phyloP scores from a whole-genome alignment of 1,284 basidiomycete species.

The Rhizopogon parksii region DNA sequence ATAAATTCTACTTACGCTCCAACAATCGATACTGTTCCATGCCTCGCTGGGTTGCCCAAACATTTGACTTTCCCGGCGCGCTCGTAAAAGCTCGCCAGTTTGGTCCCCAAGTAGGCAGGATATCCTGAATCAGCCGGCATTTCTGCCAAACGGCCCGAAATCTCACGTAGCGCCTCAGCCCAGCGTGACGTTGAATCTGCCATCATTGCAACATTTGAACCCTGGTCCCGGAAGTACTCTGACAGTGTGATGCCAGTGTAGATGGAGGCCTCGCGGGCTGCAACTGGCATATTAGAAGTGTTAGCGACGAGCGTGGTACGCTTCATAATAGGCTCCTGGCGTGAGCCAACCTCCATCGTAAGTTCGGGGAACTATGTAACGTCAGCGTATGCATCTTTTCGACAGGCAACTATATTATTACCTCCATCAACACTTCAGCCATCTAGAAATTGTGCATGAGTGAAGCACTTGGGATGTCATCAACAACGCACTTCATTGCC shows the following conservation, averaged over 20 bases:
- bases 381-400: background rate
- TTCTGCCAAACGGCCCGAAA: conserved; percentile 97
- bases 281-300: conserved; percentile 99
- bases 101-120: conserved; percentile 94
- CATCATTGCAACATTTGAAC: conserved; percentile 99
- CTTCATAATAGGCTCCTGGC: conserved; percentile 99
- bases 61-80: conserved; percentile 96
- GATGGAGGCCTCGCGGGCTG: conserved; percentile 98
- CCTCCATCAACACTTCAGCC: conserved; percentile 97
- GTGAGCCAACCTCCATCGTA: conserved; percentile 84
- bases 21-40: conserved; percentile 96
- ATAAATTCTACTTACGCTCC: conserved; percentile 74
- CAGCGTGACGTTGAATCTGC: conserved; percentile 99
- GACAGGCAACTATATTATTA: conserved; percentile 27
- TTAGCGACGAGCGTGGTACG: conserved; percentile 98
- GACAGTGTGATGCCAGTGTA: conserved; percentile 99
- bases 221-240: conserved; percentile 99
- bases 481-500: conserved; percentile 67
- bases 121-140: conserved; percentile 99
- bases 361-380: conserved; percentile 82
- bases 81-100: conserved; percentile 97
- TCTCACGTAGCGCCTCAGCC: conserved; percentile 99
- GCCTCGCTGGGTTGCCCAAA: conserved; percentile 82
- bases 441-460: conserved; percentile 48
- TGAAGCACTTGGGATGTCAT: background rate